Conservation (phyloP, 495 filamentous ascomycete species). For the Bombardia bombarda region DNA sequence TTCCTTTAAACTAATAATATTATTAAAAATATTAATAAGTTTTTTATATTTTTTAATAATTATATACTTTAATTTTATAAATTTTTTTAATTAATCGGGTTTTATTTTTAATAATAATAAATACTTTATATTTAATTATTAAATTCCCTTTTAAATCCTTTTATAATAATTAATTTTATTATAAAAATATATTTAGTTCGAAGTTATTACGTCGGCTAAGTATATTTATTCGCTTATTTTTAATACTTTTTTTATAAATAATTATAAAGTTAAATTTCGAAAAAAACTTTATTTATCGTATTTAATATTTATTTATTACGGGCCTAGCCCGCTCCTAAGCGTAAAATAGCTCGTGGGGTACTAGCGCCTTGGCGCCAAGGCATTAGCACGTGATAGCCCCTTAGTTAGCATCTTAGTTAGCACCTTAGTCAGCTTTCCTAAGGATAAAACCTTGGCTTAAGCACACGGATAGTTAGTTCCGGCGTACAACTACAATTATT, state of each 20-base stretch:
- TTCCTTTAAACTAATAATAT: background rate
- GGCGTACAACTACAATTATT: no score
- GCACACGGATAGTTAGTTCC: no score
- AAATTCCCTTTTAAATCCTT: background rate
- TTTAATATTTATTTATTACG: background rate
- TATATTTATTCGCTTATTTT: background rate
- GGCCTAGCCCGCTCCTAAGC: no score
- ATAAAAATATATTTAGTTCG: background rate
- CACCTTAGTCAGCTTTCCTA: no score
- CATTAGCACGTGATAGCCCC: no score
- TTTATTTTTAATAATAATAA: background rate
- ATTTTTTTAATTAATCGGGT: background rate
- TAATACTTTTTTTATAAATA: background rate
- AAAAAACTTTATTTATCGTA: background rate
- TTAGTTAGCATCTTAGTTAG: no score
- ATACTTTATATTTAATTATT: background rate
- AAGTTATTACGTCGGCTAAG: background rate
- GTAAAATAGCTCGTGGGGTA: no score
- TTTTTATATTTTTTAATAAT: background rate
- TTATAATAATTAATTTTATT: background rate
- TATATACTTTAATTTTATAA: background rate
- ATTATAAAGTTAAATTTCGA: background rate
- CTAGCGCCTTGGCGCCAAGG: no score
- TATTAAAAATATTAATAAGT: background rate
- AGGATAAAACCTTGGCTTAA: no score